Evolutionary conservation across 495 filamentous ascomycete species (phyloP).

Genomic region (Penicillium ochrochloron): DNA sequence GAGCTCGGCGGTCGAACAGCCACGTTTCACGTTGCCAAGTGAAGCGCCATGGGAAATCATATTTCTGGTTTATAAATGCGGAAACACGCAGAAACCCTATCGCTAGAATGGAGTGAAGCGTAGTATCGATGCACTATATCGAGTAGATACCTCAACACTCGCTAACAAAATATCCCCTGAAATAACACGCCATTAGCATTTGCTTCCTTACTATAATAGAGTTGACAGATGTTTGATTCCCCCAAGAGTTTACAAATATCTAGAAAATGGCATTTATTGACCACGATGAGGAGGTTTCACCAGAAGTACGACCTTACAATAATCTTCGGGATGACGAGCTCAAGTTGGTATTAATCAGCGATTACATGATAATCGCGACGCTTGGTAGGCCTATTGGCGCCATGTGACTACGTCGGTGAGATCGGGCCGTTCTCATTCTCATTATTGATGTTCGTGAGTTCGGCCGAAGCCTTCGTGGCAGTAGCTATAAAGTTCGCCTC

Average conservation of each 20-base stretch:
- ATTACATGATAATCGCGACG: not conserved
- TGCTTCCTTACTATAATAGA: too few species aligned
- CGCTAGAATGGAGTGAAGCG: too few species aligned
- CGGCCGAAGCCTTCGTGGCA: not conserved
- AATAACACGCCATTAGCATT: too few species aligned
- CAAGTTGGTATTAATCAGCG: not conserved
- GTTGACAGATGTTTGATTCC: too few species aligned
- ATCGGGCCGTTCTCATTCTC: slow-evolving; percentile 1
- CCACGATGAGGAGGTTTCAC: not conserved
- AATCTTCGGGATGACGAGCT: not conserved
- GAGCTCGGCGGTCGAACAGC: not conserved
- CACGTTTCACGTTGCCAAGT: not conserved
- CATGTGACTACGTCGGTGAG: not conserved
- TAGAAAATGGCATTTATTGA: too few species aligned
- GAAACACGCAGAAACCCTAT: too few species aligned
- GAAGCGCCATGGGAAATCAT: too few species aligned
- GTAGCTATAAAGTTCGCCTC: not conserved
- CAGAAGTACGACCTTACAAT: not conserved
- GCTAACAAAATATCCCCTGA: too few species aligned
- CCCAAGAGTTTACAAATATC: too few species aligned
- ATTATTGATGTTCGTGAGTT: not conserved
- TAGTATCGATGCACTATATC: too few species aligned
- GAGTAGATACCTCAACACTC: too few species aligned
- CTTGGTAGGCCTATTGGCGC: not conserved
- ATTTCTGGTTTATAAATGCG: too few species aligned